Conservation (phyloP, 2,329 filamentous ascomycete species). For the Trichoderma citrinoviride region DNA sequence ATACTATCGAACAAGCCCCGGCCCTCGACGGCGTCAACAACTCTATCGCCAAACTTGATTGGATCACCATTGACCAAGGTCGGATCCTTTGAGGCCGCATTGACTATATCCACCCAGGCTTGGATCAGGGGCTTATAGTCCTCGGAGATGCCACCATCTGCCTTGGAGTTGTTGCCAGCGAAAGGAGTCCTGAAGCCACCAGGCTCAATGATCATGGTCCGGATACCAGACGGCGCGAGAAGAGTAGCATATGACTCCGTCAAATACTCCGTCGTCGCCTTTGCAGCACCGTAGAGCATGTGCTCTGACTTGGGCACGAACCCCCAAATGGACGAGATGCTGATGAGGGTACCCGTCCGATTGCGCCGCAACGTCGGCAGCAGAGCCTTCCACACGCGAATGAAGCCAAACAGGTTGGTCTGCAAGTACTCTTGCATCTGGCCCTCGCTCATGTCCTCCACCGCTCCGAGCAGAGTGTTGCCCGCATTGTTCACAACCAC, state of each 20-base stretch:
- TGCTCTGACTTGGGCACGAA: conserved; percentile 39
- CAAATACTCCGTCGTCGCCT: conserved; percentile 43
- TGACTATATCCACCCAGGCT: conserved; percentile 1
- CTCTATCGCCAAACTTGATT: conserved; percentile 1
- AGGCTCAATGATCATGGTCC: conserved; percentile 46
- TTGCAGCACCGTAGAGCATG: conserved; percentile 46
- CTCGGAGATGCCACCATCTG: conserved; percentile 8
- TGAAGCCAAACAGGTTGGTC: background rate
- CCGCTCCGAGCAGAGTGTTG: background rate
- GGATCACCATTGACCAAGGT: conserved; percentile 1
- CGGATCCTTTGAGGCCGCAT: background rate
- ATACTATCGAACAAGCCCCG: conserved; percentile 1
- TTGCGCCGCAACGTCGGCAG: conserved; percentile 21
- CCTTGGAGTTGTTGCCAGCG: conserved; percentile 1
- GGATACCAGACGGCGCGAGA: conserved; percentile 43
- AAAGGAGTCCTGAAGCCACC: conserved; percentile 47
- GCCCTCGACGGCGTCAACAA: conserved; percentile 7
- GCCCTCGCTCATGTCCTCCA: conserved; percentile 10
- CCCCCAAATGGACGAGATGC: conserved; percentile 46
- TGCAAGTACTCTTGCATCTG: conserved; percentile 10
- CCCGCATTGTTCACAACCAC: conserved; percentile 12
- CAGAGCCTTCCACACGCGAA: conserved; percentile 15
- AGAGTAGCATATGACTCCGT: conserved; percentile 44
- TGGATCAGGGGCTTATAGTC: conserved; percentile 4
- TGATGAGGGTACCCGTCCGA: conserved; percentile 43